Evolutionary conservation across 257 asterid genomes (phyloP).

Genomic region (Voacanga thouarsii): DNA sequence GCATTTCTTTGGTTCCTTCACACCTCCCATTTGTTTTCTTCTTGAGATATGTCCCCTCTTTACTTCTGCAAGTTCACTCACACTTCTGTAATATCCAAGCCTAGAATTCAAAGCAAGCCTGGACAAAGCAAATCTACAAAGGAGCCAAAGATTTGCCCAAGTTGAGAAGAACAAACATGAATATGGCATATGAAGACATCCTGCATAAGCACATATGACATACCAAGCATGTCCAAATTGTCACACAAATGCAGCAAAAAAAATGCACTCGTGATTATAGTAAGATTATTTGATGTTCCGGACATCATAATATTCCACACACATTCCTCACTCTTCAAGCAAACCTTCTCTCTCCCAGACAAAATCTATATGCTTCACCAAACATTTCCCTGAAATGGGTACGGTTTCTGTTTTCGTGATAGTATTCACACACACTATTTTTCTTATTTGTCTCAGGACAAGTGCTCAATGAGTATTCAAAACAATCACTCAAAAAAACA

Average conservation of each 20-base stretch:
- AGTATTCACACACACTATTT: too few species aligned
- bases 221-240: not conserved
- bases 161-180: not conserved
- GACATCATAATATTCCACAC: not conserved
- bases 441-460: not conserved
- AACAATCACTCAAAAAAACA: too few species aligned
- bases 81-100: not conserved
- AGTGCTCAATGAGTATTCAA: too few species aligned
- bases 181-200: not conserved
- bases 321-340: not conserved
- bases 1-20: too few species aligned
- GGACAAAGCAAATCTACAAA: not conserved
- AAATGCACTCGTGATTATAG: not conserved
- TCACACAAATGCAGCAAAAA: not conserved
- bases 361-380: not conserved
- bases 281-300: too few species aligned
- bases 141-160: not conserved
- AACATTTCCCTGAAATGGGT: not conserved
- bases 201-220: not conserved
- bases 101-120: not conserved
- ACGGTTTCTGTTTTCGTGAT: not conserved
- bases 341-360: not conserved
- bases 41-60: not conserved
- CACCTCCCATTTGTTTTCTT: not conserved
- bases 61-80: too few species aligned